Conservation (phyloP, 345 rosid species). For the Nasturtium officinale region DNA sequence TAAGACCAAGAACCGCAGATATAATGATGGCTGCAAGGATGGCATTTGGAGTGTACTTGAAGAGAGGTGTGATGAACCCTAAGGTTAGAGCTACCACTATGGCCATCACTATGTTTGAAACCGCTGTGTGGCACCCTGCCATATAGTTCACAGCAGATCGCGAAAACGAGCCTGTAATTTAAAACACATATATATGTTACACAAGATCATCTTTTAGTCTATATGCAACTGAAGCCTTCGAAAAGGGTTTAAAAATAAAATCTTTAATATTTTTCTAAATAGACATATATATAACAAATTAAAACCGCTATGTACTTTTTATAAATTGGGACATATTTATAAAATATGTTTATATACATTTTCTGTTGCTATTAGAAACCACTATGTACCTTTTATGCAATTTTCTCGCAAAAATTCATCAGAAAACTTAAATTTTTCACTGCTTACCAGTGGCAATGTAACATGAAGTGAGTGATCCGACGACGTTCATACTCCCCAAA, state of each 20-base stretch:
- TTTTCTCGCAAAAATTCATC: no score
- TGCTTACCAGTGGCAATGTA: constrained; percentile 82
- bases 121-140: constrained; percentile 82
- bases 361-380: no score
- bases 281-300: no score
- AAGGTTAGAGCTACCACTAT: constrained; percentile 62
- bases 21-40: constrained; percentile 75
- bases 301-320: no score
- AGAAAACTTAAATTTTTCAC: background rate
- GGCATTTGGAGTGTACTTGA: constrained; percentile 76
- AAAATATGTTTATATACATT: no score
- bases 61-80: constrained; percentile 64
- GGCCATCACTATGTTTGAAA: constrained; percentile 85
- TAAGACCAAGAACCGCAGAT: constrained; percentile 67
- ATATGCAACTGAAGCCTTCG: background rate
- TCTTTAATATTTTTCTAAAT: no score
- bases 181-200: no score
- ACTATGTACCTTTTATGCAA: no score
- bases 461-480: constrained; percentile 94
- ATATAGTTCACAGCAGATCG: constrained; percentile 84
- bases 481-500: constrained; percentile 82
- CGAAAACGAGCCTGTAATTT: constrained; percentile 54
- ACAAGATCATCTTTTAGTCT: background rate
- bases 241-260: background rate
- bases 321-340: no score